Base-by-base conservation (phyloP, 2,329 filamentous ascomycete genomes). In the Hypoxylon sp. region DNA sequence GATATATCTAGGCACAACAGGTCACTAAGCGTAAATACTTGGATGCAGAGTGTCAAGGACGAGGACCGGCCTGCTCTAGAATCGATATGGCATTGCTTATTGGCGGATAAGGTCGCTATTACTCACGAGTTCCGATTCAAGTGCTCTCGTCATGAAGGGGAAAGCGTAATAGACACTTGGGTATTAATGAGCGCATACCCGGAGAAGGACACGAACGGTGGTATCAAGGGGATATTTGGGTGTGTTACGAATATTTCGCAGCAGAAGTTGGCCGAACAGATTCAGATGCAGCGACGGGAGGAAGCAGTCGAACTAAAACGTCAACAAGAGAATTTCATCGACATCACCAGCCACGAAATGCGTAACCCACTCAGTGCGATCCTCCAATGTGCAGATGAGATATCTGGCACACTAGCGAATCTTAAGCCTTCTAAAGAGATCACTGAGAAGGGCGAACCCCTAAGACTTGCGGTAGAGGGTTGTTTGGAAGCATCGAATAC, bases 211-310 rank as follows among this genome's bases (percentile, higher is more conserved):
- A 72, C 76, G 1, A 73, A 82, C 19, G 88, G 87, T 3, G 73
- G 75, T 19, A 77, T 91, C 41, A 90, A 90, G 72, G 84, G 86
- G 55, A 86, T 91, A 2, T 91, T 92, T 61, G 89, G 88, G 42
- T 89, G 86, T 64, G 87, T 95, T 41, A 93, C 90, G 0, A 90
- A 95, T 64, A 95, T 96, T 58, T 91, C 88, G 12, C 83, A 88
- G 44, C 89, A 94, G 67, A 96, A 95, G 68, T 87, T 87, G 78
- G 90, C 90, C 1, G 90, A 95, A 69, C 85, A 87, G 35, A 84
- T 91, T 23, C 89, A 95, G 69, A 90, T 82, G 62, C 80, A 86
- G 32, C 84, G 89, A 50, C 87, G 89, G 64, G 83, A 92, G 63
- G 90, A 94, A 67, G 91, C 90, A 0, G 83, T 92, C 2, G 88